Evolutionary conservation across 2,329 filamentous ascomycete genomes (phyloP), one percentile per base, ranked within the genome.

Genomic region (Nigrospora oryzae): DNA sequence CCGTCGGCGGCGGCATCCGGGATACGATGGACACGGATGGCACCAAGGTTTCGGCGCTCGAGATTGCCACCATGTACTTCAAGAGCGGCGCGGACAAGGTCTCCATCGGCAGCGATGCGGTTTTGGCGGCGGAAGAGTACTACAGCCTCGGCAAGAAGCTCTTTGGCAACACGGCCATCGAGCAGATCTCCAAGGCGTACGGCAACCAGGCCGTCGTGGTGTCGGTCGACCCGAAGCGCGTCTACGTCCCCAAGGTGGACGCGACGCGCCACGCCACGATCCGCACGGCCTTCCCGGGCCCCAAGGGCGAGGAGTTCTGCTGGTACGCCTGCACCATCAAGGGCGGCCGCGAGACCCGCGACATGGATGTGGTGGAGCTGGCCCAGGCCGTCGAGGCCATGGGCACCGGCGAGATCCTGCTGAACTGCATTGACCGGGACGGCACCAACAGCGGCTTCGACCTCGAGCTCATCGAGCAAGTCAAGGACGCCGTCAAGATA

Each of bases 251-350:
- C 37, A 83, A 84, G 35, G 68, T 75, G 19, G 78, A 83, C 41
- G 89, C 87, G 44, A 75, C 77, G 1, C 83, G 88, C 57, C 85
- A 93, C 65, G 68, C 71, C 64, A 87, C 84, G 13, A 70, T 96
- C 58, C 70, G 75, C 58, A 95, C 91, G 0, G 62, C 67, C 0
- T 77, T 71, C 49, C 81, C 80, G 0, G 89, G 90, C 10, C 82
- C 86, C 17, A 75, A 77, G 37, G 89, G 89, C 28, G 87, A 96
- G 64, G 69, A 72, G 43, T 85, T 81, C 65, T 95, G 89, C 70
- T 98, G 91, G 91, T 98, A 96, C 63, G 90, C 93, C 46, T 97
- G 93, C 69, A 98, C 93, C 7, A 89, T 95, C 69, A 94, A 91
- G 69, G 93, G 93, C 39, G 93, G 93, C 7, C 83, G 93, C 49